These are phyloP conservation scores for Eimeria sp. DNA, from an alignment of 169 alveolate species.

Conservation along the genomic window DNA sequence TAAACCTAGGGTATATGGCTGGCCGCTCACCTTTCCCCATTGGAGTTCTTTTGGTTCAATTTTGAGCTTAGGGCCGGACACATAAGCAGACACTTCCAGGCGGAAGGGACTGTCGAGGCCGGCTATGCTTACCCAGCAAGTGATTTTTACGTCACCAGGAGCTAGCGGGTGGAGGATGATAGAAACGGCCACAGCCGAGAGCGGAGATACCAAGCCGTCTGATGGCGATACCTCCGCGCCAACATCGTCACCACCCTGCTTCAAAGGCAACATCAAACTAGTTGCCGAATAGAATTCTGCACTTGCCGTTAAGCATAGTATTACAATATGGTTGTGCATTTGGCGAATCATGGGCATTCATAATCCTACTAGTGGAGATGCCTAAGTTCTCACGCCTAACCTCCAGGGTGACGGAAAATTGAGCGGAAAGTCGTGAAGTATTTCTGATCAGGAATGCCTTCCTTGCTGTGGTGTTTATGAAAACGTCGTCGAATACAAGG, in stretches of 20 bases:
- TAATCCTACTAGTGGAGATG: background rate
- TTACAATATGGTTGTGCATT: background rate
- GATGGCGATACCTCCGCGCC: slow-evolving; percentile 19
- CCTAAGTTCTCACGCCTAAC: background rate
- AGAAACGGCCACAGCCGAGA: slow-evolving; percentile 40
- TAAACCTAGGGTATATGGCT: slow-evolving; percentile 68
- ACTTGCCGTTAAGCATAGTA: background rate
- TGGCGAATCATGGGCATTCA: no score
- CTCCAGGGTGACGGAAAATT: slow-evolving; percentile 49
- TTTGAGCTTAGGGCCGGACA: slow-evolving; percentile 78
- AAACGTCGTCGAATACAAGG: slow-evolving; percentile 93
- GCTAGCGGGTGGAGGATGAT: slow-evolving; percentile 30
- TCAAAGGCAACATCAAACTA: background rate
- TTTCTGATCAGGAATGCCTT: slow-evolving; percentile 87
- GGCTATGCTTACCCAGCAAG: slow-evolving; percentile 65
- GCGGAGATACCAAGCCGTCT: slow-evolving; percentile 48
- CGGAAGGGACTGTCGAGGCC: slow-evolving; percentile 59
- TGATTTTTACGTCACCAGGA: slow-evolving; percentile 47
- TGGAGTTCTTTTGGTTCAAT: slow-evolving; percentile 81
- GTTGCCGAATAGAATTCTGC: background rate
- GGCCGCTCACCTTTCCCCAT: slow-evolving; percentile 84
- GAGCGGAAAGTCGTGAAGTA: slow-evolving; percentile 49
- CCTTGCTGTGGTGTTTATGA: slow-evolving; percentile 91
- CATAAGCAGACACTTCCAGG: slow-evolving; percentile 67
- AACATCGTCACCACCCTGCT: slow-evolving; percentile 29